A percentile compares a stretch with the other conserved stretches of the same genome.
Conservation (phyloP, 1,139 yeast species). For the Saccharomyces hybrid region DNA sequence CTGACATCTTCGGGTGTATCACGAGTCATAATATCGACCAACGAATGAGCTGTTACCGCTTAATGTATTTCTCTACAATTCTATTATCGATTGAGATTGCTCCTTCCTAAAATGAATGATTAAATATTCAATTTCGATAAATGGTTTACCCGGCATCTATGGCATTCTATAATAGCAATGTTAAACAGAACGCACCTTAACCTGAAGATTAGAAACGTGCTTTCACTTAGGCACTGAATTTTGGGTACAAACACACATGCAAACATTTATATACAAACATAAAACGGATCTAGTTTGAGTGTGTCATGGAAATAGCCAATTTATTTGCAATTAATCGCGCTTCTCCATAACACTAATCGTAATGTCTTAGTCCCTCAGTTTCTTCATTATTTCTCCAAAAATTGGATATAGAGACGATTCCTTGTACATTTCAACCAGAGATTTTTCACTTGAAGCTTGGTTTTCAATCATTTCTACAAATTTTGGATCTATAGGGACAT, state of each 20-base stretch:
- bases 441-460: constrained; percentile 17
- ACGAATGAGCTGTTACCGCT: neutral
- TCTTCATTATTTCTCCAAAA: constrained; percentile 45
- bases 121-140: neutral
- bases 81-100: neutral
- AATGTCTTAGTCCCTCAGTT: constrained; percentile 33
- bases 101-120: neutral
- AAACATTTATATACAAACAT: neutral
- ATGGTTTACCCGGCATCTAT: neutral
- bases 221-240: neutral
- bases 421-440: constrained; percentile 36
- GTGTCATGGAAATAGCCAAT: neutral
- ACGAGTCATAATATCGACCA: neutral
- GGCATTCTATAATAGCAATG: no score
- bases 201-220: no score
- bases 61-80: neutral
- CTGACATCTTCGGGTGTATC: neutral
- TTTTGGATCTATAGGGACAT: constrained; percentile 85
- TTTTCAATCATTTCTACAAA: constrained; percentile 79
- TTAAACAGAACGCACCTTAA: no score
- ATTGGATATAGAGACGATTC: constrained; percentile 38
- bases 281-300: no score
- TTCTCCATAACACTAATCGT: constrained; percentile 1
- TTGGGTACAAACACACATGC: neutral
- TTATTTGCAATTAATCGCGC: neutral